Evolutionary conservation across 352 stramenopile species (phyloP), one percentile per base, ranked within the genome.

Genomic region (Halophytophthora batemanensis): DNA sequence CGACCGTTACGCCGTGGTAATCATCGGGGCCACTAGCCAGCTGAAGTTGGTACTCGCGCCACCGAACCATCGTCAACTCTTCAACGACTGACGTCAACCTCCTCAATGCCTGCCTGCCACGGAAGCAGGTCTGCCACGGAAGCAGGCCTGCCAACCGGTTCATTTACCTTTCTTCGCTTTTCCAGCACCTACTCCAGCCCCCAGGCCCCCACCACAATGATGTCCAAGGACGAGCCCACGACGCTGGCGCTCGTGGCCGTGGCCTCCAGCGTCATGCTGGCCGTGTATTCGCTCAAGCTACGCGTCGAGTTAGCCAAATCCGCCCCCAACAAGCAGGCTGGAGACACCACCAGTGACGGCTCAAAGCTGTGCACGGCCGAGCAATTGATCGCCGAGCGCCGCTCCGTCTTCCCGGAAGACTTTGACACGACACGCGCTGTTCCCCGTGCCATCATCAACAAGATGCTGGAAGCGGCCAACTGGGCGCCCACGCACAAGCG

Each of bases 401-500:
- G 84, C 58, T 90, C 77, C 15, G 62, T 94, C 48, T 93, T 87
- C 59, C 81, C 82, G 10, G 65, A 71, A 10, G 57, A 84, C 59
- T 94, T 85, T 46, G 83, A 93, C 58, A 56, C 42, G 39, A 63
- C 47, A 17, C 75, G 73, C 43, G 48, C 57, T 1, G 82, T 93
- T 28, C 68, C 82, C 5, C 62, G 67, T 15, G 71, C 68, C 11
- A 56, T 93, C 33, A 42, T 94, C 15, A 58, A 90, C 21, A 82
- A 86, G 58, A 89, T 94, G 77, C 65, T 94, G 33, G 65, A 77
- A 41, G 73, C 66, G 41, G 82, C 84, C 22, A 92, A 92, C 61
- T 94, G 84, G 84, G 84, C 84, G 8, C 84, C 84, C 35, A 94
- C 84, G 0, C 82, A 94, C 50, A 74, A 64, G 45, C 72, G 74